These are phyloP conservation scores for Abrus pulchellus DNA, from an alignment of 306 rosid species.

Conservation along the genomic window DNA sequence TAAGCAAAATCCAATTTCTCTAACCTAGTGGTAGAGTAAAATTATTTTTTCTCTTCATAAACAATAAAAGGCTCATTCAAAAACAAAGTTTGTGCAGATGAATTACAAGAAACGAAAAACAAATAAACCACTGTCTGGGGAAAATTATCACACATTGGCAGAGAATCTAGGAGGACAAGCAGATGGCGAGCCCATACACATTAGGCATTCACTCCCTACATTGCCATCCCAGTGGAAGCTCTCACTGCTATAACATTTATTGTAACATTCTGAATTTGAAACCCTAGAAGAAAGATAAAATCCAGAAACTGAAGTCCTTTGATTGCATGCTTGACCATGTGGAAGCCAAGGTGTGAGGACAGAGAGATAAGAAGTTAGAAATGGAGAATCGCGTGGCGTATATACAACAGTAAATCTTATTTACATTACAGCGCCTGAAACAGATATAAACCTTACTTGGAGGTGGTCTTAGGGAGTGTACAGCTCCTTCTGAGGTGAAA, in stretches of 20 bases:
- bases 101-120: constrained; percentile 7
- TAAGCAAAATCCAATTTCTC: background rate
- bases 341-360: background rate
- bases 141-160: constrained; percentile 1
- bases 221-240: constrained; percentile 34
- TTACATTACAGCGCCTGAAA: constrained; percentile 31
- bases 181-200: background rate
- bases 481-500: background rate
- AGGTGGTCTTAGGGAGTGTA: background rate
- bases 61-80: background rate
- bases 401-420: constrained; percentile 8
- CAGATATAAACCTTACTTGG: background rate
- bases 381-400: background rate
- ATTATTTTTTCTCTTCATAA: background rate
- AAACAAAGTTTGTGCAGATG: background rate
- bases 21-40: background rate
- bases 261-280: constrained; percentile 2
- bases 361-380: too few relatives aligned
- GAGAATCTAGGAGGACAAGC: background rate
- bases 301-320: background rate
- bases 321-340: background rate
- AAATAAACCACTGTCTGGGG: background rate
- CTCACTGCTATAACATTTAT: constrained; percentile 1
- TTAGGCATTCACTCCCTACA: background rate
- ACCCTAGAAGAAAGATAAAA: background rate